Evolutionary conservation across 2,329 filamentous ascomycete genomes (phyloP).

Genomic region (Cadophora gregata): DNA sequence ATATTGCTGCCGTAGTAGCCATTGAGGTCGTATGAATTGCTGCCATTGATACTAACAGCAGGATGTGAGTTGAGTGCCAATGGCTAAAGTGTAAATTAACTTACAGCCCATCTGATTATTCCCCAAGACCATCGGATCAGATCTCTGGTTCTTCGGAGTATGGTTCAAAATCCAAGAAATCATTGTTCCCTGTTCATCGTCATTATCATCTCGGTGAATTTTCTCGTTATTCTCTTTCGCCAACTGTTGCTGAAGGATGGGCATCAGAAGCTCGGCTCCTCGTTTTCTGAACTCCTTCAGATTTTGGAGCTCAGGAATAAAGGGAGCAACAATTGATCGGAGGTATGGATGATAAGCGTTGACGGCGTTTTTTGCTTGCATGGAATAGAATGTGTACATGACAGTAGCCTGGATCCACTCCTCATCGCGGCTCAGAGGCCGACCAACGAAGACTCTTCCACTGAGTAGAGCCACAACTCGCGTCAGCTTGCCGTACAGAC

Average conservation of each 20-base stretch:
- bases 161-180: constrained; percentile 33
- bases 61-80: not conserved
- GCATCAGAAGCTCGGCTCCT: constrained; percentile 28
- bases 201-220: constrained; percentile 11
- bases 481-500: constrained; percentile 44
- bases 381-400: constrained; percentile 16
- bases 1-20: constrained; percentile 55
- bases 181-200: constrained; percentile 32
- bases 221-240: constrained; percentile 15
- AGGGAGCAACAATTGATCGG: constrained; percentile 26
- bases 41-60: constrained; percentile 50
- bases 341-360: constrained; percentile 23
- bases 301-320: constrained; percentile 25
- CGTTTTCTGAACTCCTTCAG: constrained; percentile 26
- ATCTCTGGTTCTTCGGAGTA: constrained; percentile 16
- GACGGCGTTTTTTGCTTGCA: constrained; percentile 23
- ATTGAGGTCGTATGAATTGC: constrained; percentile 59
- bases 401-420: constrained; percentile 36
- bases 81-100: not conserved
- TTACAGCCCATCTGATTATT: constrained; percentile 44
- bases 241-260: constrained; percentile 26
- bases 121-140: constrained; percentile 20
- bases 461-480: constrained; percentile 48
- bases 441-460: constrained; percentile 42
- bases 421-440: constrained; percentile 36